Percentiles rank a stretch among this genome's conserved stretches.
These are phyloP conservation scores for Pseudopithomyces chartarum DNA, from an alignment of 2,329 filamentous ascomycete genomes.

Conservation along the genomic window DNA sequence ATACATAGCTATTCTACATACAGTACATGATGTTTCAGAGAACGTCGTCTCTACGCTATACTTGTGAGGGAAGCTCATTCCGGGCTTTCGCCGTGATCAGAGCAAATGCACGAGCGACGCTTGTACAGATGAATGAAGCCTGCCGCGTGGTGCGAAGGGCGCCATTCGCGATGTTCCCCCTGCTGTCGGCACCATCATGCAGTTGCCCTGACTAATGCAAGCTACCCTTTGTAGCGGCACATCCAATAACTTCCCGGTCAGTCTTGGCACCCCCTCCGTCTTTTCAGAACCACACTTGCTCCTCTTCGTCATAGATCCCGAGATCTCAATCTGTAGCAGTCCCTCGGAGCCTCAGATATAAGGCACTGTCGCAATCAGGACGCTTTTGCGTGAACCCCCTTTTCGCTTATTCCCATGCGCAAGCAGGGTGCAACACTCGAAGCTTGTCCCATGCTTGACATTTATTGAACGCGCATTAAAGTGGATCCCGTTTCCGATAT, in stretches of 20 bases:
- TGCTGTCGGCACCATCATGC: neutral
- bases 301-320: neutral
- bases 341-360: neutral
- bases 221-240: slow-evolving; percentile 3
- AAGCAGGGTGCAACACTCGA: neutral
- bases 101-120: neutral
- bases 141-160: no score
- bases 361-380: neutral
- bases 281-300: neutral
- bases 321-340: neutral
- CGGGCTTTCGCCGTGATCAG: neutral
- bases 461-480: neutral
- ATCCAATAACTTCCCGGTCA: slow-evolving; percentile 1
- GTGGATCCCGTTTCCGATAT: neutral
- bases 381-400: neutral
- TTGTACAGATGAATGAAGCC: no score
- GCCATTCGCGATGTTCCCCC: neutral
- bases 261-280: slow-evolving; percentile 1
- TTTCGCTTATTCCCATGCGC: neutral
- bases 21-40: no score
- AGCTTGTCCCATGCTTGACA: neutral
- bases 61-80: neutral
- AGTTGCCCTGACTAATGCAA: slow-evolving; percentile 1
- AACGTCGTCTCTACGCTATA: no score
- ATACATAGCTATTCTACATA: no score